phyloP scores from a whole-genome alignment of 2,329 filamentous ascomycete genomes.

The Aspergillus novofumigatus region DNA sequence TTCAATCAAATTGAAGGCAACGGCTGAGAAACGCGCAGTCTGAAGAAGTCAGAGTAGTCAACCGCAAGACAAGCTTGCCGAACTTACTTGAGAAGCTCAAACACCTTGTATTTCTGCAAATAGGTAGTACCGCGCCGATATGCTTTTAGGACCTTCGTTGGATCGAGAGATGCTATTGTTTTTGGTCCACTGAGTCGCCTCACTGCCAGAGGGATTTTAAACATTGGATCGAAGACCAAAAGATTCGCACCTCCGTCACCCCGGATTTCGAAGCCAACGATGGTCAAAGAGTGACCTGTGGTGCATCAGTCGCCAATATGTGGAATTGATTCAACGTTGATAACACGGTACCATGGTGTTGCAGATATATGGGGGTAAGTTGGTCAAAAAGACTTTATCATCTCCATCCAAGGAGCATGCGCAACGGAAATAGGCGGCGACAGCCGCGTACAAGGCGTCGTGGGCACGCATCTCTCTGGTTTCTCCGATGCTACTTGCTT shows the following conservation, averaged over 20 bases:
- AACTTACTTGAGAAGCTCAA: constrained; percentile 69
- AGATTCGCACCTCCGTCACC: constrained; percentile 63
- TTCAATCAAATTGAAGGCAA: not conserved
- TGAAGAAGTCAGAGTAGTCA: constrained; percentile 2
- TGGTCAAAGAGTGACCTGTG: constrained; percentile 79
- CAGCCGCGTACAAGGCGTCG: constrained; percentile 59
- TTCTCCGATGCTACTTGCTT: constrained; percentile 56
- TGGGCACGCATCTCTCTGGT: constrained; percentile 46
- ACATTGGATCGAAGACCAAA: constrained; percentile 85
- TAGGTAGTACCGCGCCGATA: constrained; percentile 70
- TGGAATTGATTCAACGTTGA: not conserved
- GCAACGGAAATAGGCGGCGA: constrained; percentile 72
- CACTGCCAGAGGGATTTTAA: constrained; percentile 64
- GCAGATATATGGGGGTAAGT: constrained; percentile 80
- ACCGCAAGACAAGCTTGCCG: not conserved
- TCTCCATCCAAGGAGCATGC: constrained; percentile 45
- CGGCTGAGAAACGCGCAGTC: constrained; percentile 1
- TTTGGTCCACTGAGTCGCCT: constrained; percentile 52
- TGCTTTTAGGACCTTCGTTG: constrained; percentile 58
- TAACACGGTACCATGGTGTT: constrained; percentile 61
- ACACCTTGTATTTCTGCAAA: constrained; percentile 66
- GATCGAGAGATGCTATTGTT: constrained; percentile 36
- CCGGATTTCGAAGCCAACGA: constrained; percentile 75
- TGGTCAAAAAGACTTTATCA: constrained; percentile 66
- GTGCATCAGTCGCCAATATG: not conserved